These are phyloP conservation scores for Pilobolus umbonatus DNA, from an alignment of 192 early-diverging fungal species.

Conservation along the genomic window DNA sequence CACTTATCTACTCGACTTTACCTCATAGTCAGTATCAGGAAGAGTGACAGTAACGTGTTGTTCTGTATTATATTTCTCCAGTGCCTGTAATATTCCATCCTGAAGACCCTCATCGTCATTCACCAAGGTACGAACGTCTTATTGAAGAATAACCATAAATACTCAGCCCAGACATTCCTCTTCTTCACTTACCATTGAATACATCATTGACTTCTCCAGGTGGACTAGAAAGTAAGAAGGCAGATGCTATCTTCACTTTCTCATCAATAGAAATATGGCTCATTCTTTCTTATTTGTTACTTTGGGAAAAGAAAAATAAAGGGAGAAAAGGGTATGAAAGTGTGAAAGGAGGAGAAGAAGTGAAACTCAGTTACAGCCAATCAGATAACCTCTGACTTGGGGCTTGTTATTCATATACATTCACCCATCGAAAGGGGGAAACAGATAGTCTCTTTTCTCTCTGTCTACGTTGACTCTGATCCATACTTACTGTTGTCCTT, in stretches of 20 bases:
- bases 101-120: conserved; percentile 73
- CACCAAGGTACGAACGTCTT: conserved; percentile 87
- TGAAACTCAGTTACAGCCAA: too few relatives aligned
- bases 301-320: neutral
- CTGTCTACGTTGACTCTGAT: too few relatives aligned
- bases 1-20: too few relatives aligned
- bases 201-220: conserved; percentile 97
- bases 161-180: neutral
- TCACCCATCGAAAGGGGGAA: too few relatives aligned
- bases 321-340: neutral
- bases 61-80: conserved; percentile 83
- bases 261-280: conserved; percentile 39
- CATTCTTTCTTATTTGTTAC: conserved; percentile 16
- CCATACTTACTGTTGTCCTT: too few relatives aligned
- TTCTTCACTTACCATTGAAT: conserved; percentile 71
- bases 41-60: conserved; percentile 69
- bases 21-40: conserved; percentile 60
- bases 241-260: conserved; percentile 69
- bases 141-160: neutral
- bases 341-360: neutral
- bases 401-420: too few relatives aligned
- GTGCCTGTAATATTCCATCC: conserved; percentile 55
- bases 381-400: too few relatives aligned
- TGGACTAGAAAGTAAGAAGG: conserved; percentile 81
- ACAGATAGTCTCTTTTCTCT: too few relatives aligned